phyloP scores from a whole-genome alignment of 768 basidiomycete species.

The Gymnopilus dilepis region DNA sequence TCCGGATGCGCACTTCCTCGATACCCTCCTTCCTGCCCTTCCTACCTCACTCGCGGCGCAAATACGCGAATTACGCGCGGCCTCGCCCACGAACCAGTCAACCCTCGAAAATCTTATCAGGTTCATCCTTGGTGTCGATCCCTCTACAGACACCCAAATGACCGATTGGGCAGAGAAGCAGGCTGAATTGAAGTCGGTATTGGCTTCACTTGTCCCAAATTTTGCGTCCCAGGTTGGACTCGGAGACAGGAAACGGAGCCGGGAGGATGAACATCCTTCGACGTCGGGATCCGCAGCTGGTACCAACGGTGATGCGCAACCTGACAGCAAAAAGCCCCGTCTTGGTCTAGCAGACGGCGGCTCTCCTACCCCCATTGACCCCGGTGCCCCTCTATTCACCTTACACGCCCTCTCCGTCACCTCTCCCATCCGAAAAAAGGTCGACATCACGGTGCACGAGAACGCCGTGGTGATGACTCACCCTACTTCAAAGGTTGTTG shows the following conservation, averaged over 20 bases:
- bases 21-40: conserved; percentile 38
- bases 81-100: conserved; percentile 38
- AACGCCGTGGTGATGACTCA: conserved; percentile 58
- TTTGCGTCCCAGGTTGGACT: no score
- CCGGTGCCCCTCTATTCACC: conserved; percentile 57
- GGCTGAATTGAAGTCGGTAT: conserved; percentile 29
- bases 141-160: conserved; percentile 35
- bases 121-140: conserved; percentile 46
- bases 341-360: conserved; percentile 26
- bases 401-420: conserved; percentile 71
- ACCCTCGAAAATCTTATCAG: conserved; percentile 49
- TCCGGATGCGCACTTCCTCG: conserved; percentile 35
- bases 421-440: conserved; percentile 78
- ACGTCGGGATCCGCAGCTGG: no score
- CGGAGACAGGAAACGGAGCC: conserved; percentile 33
- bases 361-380: conserved; percentile 20
- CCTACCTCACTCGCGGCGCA: conserved; percentile 40
- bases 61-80: conserved; percentile 36
- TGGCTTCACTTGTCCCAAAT: conserved; percentile 35
- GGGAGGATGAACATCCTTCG: conserved; percentile 44
- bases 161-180: conserved; percentile 47
- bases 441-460: conserved; percentile 64
- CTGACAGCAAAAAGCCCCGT: conserved; percentile 44
- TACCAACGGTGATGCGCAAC: no score
- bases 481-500: conserved; percentile 51